Percentiles rank a stretch among this genome's conserved stretches.
Evolutionary conservation across 2,329 filamentous ascomycete species (phyloP).

Genomic region (Coniochaeta ligniaria): DNA sequence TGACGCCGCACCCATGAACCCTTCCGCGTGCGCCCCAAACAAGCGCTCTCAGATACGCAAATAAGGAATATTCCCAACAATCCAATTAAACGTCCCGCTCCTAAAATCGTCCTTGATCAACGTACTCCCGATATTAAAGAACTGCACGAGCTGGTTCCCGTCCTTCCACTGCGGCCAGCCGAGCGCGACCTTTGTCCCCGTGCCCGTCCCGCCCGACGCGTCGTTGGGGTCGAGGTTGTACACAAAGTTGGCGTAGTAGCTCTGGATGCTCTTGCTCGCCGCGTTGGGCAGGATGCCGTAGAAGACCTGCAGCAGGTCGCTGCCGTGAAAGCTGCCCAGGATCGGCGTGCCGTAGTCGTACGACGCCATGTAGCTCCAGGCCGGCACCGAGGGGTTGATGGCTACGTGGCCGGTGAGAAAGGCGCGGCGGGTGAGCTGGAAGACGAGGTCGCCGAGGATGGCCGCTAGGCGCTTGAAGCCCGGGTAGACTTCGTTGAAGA

Average conservation of each 20-base stretch:
- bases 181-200: slow-evolving; percentile 24
- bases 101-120: slow-evolving; percentile 22
- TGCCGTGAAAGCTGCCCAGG: slow-evolving; percentile 69
- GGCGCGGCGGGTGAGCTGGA: slow-evolving; percentile 62
- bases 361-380: slow-evolving; percentile 69
- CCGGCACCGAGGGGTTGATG: slow-evolving; percentile 49
- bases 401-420: slow-evolving; percentile 45
- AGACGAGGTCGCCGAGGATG: slow-evolving; percentile 67
- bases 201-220: slow-evolving; percentile 15
- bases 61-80: slow-evolving; percentile 13
- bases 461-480: slow-evolving; percentile 72
- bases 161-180: slow-evolving; percentile 34
- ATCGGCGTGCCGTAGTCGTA: slow-evolving; percentile 67
- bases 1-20: too few relatives aligned
- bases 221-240: slow-evolving; percentile 64
- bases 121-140: slow-evolving; percentile 18
- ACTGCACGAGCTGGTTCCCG: slow-evolving; percentile 42
- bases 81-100: slow-evolving; percentile 12
- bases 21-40: too few relatives aligned
- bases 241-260: slow-evolving; percentile 68
- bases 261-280: slow-evolving; percentile 50
- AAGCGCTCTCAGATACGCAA: background rate
- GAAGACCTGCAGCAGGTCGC: slow-evolving; percentile 63
- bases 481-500: slow-evolving; percentile 66
- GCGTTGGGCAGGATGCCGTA: slow-evolving; percentile 57